Base-by-base conservation (phyloP, 345 rosid genomes). In the Heritiera fomes region DNA sequence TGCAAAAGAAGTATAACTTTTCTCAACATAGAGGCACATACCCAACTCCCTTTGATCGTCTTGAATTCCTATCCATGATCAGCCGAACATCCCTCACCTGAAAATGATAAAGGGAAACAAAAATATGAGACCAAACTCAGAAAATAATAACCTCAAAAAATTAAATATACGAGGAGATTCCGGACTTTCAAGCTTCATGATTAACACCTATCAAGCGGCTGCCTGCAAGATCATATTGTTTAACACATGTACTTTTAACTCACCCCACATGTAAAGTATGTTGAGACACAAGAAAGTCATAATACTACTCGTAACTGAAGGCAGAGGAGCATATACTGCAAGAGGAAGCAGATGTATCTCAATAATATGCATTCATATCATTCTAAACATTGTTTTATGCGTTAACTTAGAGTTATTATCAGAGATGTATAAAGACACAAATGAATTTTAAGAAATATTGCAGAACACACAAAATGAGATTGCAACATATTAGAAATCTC, bases 1-100 rank as follows among this genome's bases (percentile, higher is more conserved):
- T 85, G 78, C 82, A 58, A 79, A 85, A 82, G 73, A 77, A 82
- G 70, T 58, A 17, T 70, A 62, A 67, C 79, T 76, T 40, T 47
- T 14, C 6, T 69, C 34, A 73, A 50, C 53, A 65, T 75, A 71
- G 71, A 83, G 32, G 65, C 34, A 85, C 95, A 84, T 93, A 93
- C 98, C 98, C 98, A 87, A 95, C 98, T 84, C 98, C 98, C 84
- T 90, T 95, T 53, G 98, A 95, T 73, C 98, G 83, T 80, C 98
- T 89, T 66, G 98, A 95, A 82, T 93, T 95, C 83, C 98, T 89
- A 79, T 95, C 98, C 98, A 95, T 90, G 85, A 95, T 95, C 86
- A 95, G 80, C n/a, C 97, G 94, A 38, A 95, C 98, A 79, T 95
- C 98, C 87, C 98, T 91, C 76, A 95, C 98, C 98, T 95, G 88